Conservation (phyloP, 495 filamentous ascomycete genomes). For the Thozetella sp. region DNA sequence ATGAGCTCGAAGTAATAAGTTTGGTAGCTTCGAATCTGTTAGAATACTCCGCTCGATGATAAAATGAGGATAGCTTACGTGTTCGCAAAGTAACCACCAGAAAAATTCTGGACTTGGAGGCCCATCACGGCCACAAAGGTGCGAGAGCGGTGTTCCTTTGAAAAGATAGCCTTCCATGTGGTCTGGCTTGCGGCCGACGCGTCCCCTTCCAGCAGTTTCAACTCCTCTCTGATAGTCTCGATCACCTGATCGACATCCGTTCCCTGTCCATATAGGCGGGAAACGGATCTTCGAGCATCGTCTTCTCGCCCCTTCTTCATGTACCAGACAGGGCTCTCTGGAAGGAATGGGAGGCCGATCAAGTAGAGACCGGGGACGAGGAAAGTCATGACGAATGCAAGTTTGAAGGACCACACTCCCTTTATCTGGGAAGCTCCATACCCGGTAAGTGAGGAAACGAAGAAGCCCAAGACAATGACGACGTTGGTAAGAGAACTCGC, state of each 20-base stretch:
- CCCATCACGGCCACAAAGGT: background rate
- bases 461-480: background rate
- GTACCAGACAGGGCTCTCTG: background rate
- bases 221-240: background rate
- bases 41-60: background rate
- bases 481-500: background rate
- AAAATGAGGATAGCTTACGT: background rate
- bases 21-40: background rate
- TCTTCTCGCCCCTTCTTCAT: background rate
- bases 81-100: background rate
- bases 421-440: background rate
- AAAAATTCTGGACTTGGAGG: background rate
- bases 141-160: background rate
- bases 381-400: background rate
- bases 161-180: background rate
- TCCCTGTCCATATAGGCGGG: background rate
- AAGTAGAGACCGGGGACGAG: background rate
- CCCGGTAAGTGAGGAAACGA: background rate
- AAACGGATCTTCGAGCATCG: background rate
- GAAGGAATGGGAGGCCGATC: background rate
- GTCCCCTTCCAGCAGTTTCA: background rate
- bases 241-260: background rate
- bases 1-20: background rate
- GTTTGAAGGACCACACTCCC: background rate
- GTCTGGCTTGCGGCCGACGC: background rate